Conservation (phyloP, 768 basidiomycete species). For the Agrocybe chaxingu region DNA sequence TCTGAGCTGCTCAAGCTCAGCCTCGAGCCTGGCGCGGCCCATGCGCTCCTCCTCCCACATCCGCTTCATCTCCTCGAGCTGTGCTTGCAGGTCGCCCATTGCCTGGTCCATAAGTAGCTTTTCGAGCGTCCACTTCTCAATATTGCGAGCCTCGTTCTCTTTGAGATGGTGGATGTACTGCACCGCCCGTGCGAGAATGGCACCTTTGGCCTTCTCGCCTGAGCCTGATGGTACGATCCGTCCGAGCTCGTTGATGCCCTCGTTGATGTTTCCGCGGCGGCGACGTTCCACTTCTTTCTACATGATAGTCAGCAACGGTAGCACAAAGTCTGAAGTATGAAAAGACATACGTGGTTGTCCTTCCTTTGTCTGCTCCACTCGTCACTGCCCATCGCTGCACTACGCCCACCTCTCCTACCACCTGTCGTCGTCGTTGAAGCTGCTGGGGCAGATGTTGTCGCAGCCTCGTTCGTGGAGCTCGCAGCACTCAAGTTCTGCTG, state of each 20-base stretch:
- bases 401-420: constrained; percentile 51
- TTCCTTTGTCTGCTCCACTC: constrained; percentile 81
- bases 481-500: constrained; percentile 9
- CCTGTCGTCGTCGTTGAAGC: constrained; percentile 26
- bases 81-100: constrained; percentile 81
- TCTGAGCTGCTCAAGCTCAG: constrained; percentile 58
- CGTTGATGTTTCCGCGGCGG: constrained; percentile 92
- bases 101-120: constrained; percentile 91
- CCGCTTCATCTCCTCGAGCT: constrained; percentile 78
- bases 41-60: constrained; percentile 77
- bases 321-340: background rate
- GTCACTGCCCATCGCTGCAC: constrained; percentile 61
- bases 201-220: constrained; percentile 87
- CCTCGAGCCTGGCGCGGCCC: constrained; percentile 56
- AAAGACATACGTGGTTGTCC: constrained; percentile 68
- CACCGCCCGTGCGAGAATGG: constrained; percentile 83
- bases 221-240: constrained; percentile 85
- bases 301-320: constrained; percentile 1
- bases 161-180: constrained; percentile 91
- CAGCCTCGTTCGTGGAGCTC: background rate
- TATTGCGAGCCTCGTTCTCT: constrained; percentile 86
- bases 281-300: constrained; percentile 95
- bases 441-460: constrained; percentile 6
- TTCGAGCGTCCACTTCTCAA: constrained; percentile 93
- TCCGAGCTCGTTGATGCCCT: constrained; percentile 90